Evolutionary conservation across 176 grass and related monocot genomes (phyloP).

Genomic region (Triticum monococcum): DNA sequence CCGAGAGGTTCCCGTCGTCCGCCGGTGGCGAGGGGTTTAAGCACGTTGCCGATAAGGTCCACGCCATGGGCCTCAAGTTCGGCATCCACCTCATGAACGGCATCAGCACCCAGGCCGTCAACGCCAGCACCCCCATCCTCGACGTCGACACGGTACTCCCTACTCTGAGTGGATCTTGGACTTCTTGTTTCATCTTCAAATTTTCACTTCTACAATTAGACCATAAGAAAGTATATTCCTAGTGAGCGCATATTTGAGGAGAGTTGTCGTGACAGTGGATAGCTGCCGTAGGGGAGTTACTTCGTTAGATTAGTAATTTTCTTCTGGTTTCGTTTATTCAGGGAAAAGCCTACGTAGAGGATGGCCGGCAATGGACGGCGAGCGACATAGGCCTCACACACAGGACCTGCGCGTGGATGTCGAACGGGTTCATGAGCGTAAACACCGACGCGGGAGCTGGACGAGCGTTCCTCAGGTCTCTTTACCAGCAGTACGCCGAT

Average conservation of each 20-base stretch:
- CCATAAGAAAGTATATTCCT: too few relatives aligned
- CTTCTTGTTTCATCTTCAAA: neutral
- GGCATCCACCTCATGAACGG: slow-evolving; percentile 97
- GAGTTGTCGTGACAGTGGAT: too few relatives aligned
- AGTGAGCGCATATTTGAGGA: too few relatives aligned
- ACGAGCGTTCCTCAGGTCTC: slow-evolving; percentile 74
- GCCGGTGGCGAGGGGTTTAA: slow-evolving; percentile 55
- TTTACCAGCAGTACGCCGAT: slow-evolving; percentile 73
- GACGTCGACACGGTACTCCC: slow-evolving; percentile 56
- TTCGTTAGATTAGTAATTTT: too few relatives aligned
- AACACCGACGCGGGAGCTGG: slow-evolving; percentile 72
- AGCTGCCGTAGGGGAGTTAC: too few relatives aligned
- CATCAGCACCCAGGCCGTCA: slow-evolving; percentile 64
- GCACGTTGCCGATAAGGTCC: slow-evolving; percentile 60
- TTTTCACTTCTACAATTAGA: too few relatives aligned
- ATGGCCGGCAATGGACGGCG: slow-evolving; percentile 55
- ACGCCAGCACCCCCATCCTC: slow-evolving; percentile 57
- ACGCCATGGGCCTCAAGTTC: slow-evolving; percentile 82
- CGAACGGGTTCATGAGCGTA: slow-evolving; percentile 84
- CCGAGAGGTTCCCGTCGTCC: slow-evolving; percentile 77
- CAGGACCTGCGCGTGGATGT: slow-evolving; percentile 85
- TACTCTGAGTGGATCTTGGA: neutral
- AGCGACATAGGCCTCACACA: slow-evolving; percentile 70
- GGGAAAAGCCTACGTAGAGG: slow-evolving; percentile 56
- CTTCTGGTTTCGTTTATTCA: neutral